Evolutionary conservation across 139 green algal genomes (phyloP).

Genomic region (Chlorella sp.): DNA sequence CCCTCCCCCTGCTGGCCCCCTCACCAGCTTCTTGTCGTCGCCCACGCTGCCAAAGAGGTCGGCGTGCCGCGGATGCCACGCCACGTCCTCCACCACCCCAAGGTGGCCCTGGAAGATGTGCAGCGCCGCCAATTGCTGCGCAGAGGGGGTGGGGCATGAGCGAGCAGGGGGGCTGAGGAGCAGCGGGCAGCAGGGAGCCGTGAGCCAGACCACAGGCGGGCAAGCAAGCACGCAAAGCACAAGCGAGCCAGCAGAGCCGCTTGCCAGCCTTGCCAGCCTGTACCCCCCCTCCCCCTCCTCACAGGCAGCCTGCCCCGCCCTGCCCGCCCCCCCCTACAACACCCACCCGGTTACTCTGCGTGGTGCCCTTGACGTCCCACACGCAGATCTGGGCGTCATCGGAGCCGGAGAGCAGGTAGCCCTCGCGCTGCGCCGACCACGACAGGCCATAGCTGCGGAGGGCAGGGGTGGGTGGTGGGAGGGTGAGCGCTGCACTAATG

Average conservation of each 20-base stretch:
- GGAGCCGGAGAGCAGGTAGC: conserved; percentile 92
- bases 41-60: conserved; percentile 86
- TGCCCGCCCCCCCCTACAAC: background rate
- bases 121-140: conserved; percentile 67
- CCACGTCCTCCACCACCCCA: conserved; percentile 95
- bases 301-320: background rate
- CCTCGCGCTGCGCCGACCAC: conserved; percentile 87
- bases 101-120: conserved; percentile 82
- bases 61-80: conserved; percentile 92
- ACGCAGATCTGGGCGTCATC: conserved; percentile 99
- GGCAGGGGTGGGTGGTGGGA: too few relatives aligned
- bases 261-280: background rate
- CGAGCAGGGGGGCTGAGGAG: background rate
- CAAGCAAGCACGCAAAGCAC: too few relatives aligned
- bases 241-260: too few relatives aligned
- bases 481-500: too few relatives aligned
- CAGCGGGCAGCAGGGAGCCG: background rate
- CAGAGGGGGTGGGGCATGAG: background rate
- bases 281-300: background rate
- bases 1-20: background rate
- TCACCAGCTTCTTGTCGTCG: conserved; percentile 1
- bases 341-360: conserved; percentile 27
- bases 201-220: too few relatives aligned
- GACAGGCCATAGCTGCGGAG: conserved; percentile 87
- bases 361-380: conserved; percentile 88